A percentile compares a stretch with the other conserved stretches of the same genome.
Conservation (phyloP, 192 early-diverging fungal species). For the Coemansia sp. region DNA sequence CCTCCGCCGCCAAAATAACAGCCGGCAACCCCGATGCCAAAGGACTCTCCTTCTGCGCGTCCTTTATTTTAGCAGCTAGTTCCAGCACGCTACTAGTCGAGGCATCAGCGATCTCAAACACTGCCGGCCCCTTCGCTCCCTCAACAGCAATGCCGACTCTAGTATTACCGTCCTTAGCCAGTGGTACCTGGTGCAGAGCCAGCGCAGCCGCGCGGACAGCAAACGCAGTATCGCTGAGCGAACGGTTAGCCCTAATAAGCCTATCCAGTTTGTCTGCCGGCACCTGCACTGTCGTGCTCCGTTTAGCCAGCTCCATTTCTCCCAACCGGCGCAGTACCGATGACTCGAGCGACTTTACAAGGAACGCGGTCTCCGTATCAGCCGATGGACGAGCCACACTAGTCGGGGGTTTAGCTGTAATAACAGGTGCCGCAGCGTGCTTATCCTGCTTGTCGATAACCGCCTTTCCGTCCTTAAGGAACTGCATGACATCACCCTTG, state of each 20-base stretch:
- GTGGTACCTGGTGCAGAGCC: slow-evolving; percentile 36
- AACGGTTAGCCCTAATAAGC: slow-evolving; percentile 28
- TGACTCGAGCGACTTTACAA: slow-evolving; percentile 48
- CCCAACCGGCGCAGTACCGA: slow-evolving; percentile 49
- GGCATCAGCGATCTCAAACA: slow-evolving; percentile 34
- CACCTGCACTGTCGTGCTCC: slow-evolving; percentile 43
- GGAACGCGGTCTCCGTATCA: slow-evolving; percentile 40
- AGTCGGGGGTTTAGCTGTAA: not conserved
- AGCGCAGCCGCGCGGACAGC: slow-evolving; percentile 45
- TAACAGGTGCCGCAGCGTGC: slow-evolving; percentile 7
- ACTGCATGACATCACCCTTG: slow-evolving; percentile 75
- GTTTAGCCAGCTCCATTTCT: slow-evolving; percentile 40
- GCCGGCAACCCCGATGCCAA: slow-evolving; percentile 6
- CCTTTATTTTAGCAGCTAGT: slow-evolving; percentile 34
- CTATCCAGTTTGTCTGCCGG: slow-evolving; percentile 33
- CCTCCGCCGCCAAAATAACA: slow-evolving; percentile 30
- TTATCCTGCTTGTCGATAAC: slow-evolving; percentile 48
- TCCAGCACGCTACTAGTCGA: slow-evolving; percentile 30
- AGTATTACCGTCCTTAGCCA: slow-evolving; percentile 59
- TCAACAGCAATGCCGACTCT: slow-evolving; percentile 67
- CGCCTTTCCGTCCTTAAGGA: slow-evolving; percentile 58
- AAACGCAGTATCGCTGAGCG: slow-evolving; percentile 23
- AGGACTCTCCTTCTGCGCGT: slow-evolving; percentile 10
- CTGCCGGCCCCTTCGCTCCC: slow-evolving; percentile 33
- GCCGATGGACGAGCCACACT: slow-evolving; percentile 8